Conservation (phyloP, 768 basidiomycete species). For the Pluteus cervinus region DNA sequence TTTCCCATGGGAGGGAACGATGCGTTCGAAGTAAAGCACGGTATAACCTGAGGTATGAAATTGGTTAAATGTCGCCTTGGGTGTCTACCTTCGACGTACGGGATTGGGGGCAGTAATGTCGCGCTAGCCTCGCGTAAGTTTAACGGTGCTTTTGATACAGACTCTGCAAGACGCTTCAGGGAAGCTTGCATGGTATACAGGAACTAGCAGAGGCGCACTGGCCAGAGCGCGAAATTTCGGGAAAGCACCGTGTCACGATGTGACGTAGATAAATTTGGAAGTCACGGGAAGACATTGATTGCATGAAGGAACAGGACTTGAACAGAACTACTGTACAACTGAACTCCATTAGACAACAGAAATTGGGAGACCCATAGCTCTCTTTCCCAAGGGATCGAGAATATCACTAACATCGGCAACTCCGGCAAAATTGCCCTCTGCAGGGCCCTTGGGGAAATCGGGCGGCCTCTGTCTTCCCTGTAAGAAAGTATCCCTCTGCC, state of each 20-base stretch:
- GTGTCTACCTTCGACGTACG: slow-evolving; percentile 40
- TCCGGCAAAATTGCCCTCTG: slow-evolving; percentile 30
- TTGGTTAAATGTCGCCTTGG: neutral
- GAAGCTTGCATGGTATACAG: slow-evolving; percentile 35
- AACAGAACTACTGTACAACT: neutral
- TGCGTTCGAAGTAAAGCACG: slow-evolving; percentile 80
- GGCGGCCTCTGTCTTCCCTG: slow-evolving; percentile 58
- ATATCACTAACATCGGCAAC: slow-evolving; percentile 31
- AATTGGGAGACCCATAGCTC: slow-evolving; percentile 35
- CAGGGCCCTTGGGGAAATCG: slow-evolving; percentile 53
- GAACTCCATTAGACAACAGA: slow-evolving; percentile 14
- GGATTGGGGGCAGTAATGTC: slow-evolving; percentile 74
- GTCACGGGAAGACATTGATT: too few relatives aligned
- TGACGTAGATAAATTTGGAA: too few relatives aligned
- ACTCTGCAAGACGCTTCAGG: slow-evolving; percentile 44
- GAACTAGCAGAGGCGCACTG: too few relatives aligned
- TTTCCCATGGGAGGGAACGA: slow-evolving; percentile 61
- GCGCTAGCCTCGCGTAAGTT: slow-evolving; percentile 59
- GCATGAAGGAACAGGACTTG: too few relatives aligned
- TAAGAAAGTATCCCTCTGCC: slow-evolving; percentile 60
- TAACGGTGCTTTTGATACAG: slow-evolving; percentile 49
- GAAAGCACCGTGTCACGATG: too few relatives aligned
- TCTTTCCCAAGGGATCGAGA: slow-evolving; percentile 24
- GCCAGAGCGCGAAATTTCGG: too few relatives aligned
- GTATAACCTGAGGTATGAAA: slow-evolving; percentile 53